Base-by-base conservation (phyloP, 2,329 filamentous ascomycete species). In the Diaporthe aspalathi region DNA sequence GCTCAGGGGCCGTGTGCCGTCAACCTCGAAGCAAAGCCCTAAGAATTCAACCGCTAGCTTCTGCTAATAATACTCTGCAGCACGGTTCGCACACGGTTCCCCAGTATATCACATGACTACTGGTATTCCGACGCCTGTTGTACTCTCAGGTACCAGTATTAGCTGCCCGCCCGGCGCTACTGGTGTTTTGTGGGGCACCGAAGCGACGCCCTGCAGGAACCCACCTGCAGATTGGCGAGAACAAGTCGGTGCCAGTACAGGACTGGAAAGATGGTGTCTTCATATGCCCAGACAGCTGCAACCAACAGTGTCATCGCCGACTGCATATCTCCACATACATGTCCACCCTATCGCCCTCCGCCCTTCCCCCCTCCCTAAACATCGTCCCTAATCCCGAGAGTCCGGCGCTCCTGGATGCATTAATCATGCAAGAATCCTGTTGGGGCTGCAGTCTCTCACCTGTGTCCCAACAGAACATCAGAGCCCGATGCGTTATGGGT, bases 191-290 rank as follows among this genome's bases (percentile, higher is more conserved):
- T 65, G 60, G 45, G 60, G 32, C 60, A 65, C 60, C 17, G n/a
- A 40, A 65, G 45, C 45, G 45, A 47, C 45, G 20, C 38, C 32
- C 60, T 65, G 60, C 60, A 63, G 60, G 60, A 63, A 63, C 60
- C 60, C 60, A 63, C 43, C 6, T 43, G 60, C 60, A 63, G 60
- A 63, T 63, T 49, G 60, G 43, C 60, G 60, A 63, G 60, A 35
- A 49, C 43, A 27, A n/a, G 43, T 38, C 29, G 16, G 24, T 50
- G 49, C 43, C 43, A 50, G 43, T 20, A 38, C 29, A 14, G 60
- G 29, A 50, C 29, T 38, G 7, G 16, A 27, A 50, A 65, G 60
- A 38, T 65, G 60, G 60, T 65, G 60, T 50, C 60, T 20, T 65
- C 60, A 65, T 65, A 17, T 50, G 60, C n/a, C n/a, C 60, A 49